These are phyloP conservation scores for Aureobasidium zeae DNA, from an alignment of 2,329 filamentous ascomycete species.

Conservation along the genomic window DNA sequence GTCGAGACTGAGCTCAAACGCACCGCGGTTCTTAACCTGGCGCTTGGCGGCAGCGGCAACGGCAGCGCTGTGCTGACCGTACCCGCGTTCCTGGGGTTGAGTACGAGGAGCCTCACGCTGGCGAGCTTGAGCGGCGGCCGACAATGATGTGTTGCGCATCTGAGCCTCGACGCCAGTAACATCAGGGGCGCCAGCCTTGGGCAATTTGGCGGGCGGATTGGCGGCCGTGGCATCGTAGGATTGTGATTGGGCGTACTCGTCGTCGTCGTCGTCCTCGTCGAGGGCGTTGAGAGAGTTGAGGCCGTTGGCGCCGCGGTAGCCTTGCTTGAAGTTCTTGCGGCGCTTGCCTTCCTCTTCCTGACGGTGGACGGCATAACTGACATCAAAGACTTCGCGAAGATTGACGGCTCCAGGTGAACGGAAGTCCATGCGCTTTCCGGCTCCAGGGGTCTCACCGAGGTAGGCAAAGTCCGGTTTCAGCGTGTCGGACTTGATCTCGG, in stretches of 20 bases:
- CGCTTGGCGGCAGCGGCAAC: conserved; percentile 77
- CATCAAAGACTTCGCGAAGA: conserved; percentile 92
- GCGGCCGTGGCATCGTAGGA: conserved; percentile 41
- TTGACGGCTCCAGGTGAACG: conserved; percentile 91
- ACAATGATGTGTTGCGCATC: conserved; percentile 73
- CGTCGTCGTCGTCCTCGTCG: conserved; percentile 56
- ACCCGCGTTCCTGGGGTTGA: conserved; percentile 50
- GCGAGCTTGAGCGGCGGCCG: conserved; percentile 54
- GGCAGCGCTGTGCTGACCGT: conserved; percentile 78
- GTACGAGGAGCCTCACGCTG: conserved; percentile 43
- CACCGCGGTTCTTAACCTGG: conserved; percentile 68
- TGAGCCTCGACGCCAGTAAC: conserved; percentile 75
- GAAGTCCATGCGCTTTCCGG: conserved; percentile 69
- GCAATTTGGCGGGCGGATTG: conserved; percentile 54
- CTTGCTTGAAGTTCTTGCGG: conserved; percentile 70
- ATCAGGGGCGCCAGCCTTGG: conserved; percentile 48
- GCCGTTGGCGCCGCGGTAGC: conserved; percentile 51
- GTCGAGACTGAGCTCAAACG: conserved; percentile 86
- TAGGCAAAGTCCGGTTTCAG: conserved; percentile 45
- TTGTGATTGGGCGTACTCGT: conserved; percentile 50
- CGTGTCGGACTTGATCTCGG: conserved; percentile 23
- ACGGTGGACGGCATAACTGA: conserved; percentile 92
- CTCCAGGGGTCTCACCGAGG: conserved; percentile 49
- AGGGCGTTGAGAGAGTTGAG: conserved; percentile 58
- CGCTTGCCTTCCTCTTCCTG: conserved; percentile 95